Conservation (phyloP, 2,329 filamentous ascomycete species). For the Cytospora paraplurivora region DNA sequence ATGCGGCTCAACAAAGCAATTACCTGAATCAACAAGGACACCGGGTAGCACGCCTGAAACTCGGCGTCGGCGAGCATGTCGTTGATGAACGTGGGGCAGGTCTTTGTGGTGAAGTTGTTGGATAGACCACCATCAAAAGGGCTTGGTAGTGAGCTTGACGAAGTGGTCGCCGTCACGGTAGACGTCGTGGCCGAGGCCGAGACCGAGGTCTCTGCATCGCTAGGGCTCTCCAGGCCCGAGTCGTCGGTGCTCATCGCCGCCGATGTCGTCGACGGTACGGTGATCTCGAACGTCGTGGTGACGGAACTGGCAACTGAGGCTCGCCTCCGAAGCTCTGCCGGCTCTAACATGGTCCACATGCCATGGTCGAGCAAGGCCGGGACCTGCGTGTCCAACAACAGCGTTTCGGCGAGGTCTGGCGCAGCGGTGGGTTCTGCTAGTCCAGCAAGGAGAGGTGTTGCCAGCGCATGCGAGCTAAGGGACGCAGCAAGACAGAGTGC, state of each 20-base stretch:
- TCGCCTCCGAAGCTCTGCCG: conserved; percentile 37
- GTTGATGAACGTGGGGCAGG: conserved; percentile 69
- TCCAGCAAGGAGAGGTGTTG: conserved; percentile 28
- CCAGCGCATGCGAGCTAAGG: conserved; percentile 34
- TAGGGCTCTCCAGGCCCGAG: conserved; percentile 2
- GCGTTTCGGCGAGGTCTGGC: conserved; percentile 35
- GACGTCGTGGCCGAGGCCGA: conserved; percentile 34
- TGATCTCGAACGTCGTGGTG: conserved; percentile 26
- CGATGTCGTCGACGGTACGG: conserved; percentile 28
- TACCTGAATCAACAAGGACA: conserved; percentile 83
- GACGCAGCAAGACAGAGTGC: conserved; percentile 31
- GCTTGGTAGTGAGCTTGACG: conserved; percentile 54
- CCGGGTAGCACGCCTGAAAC: conserved; percentile 75
- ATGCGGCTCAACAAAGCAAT: conserved; percentile 33
- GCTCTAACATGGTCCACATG: conserved; percentile 42
- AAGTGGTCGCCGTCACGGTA: conserved; percentile 32
- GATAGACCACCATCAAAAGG: conserved; percentile 68
- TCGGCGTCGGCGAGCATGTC: conserved; percentile 65
- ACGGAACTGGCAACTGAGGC: conserved; percentile 17
- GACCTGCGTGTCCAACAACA: conserved; percentile 42
- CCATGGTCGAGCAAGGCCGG: conserved; percentile 39
- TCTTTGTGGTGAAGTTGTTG: conserved; percentile 60
- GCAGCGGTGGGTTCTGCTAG: conserved; percentile 33
- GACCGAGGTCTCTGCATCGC: conserved; percentile 4
- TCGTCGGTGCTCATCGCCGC: conserved; percentile 38